These are phyloP conservation scores for Talaromyces sp. DNA, from an alignment of 2,329 filamentous ascomycete species.

Conservation along the genomic window DNA sequence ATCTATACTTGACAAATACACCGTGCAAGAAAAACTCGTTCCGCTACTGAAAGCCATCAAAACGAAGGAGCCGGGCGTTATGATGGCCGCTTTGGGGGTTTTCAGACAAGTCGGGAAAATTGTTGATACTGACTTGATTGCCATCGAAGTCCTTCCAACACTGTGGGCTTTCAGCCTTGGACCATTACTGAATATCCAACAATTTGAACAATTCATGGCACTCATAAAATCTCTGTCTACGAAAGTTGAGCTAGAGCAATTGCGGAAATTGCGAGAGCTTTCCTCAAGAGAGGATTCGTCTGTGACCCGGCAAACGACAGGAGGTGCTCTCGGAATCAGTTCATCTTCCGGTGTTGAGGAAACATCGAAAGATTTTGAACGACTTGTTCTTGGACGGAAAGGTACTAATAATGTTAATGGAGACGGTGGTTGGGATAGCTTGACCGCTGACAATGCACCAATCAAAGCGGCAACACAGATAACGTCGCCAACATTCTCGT, in stretches of 20 bases:
- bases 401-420: conserved; percentile 37
- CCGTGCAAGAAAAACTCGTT: conserved; percentile 95
- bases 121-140: conserved; percentile 86
- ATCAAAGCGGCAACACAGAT: conserved; percentile 26
- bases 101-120: conserved; percentile 76
- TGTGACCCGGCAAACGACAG: conserved; percentile 37
- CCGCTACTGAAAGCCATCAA: conserved; percentile 90
- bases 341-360: conserved; percentile 51
- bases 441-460: conserved; percentile 31
- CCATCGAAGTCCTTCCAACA: conserved; percentile 83
- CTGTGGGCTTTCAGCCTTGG: conserved; percentile 91
- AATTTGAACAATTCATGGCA: conserved; percentile 87
- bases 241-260: conserved; percentile 84
- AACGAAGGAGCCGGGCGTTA: conserved; percentile 95
- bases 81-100: conserved; percentile 86
- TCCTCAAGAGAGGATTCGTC: conserved; percentile 56
- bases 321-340: conserved; percentile 28
- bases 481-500: conserved; percentile 41
- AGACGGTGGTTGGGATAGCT: conserved; percentile 30
- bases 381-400: conserved; percentile 74
- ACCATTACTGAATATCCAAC: conserved; percentile 78
- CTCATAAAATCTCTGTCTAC: conserved; percentile 77
- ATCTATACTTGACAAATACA: conserved; percentile 91
- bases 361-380: conserved; percentile 74
- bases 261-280: conserved; percentile 81